A percentile compares a stretch with the other conserved stretches of the same genome.
Evolutionary conservation across 441 rosid genomes (phyloP).

Genomic region (Erodium moschatum): DNA sequence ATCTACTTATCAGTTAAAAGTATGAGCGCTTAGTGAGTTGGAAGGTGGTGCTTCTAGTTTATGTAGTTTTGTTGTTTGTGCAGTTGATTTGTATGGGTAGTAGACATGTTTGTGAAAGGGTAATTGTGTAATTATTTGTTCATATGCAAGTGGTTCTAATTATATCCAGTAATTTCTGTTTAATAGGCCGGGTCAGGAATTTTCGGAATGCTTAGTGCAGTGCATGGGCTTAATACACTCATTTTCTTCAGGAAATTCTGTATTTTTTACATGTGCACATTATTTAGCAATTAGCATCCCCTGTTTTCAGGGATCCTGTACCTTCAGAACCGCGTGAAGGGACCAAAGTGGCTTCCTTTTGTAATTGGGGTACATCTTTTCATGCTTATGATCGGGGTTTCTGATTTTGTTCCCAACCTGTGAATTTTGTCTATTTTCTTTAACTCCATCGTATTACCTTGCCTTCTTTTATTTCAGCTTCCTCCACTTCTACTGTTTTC

Average conservation of each 20-base stretch:
- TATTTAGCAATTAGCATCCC: neutral
- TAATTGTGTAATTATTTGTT: neutral
- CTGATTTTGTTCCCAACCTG: slow-evolving; percentile 11
- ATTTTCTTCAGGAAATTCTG: neutral
- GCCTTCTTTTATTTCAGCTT: slow-evolving; percentile 37
- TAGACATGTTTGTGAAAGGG: neutral
- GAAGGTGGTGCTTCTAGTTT: neutral
- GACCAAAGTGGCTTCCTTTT: slow-evolving; percentile 83
- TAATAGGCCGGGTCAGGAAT: neutral
- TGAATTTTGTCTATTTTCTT: slow-evolving; percentile 39
- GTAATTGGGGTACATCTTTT: slow-evolving; percentile 51
- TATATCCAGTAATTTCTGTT: neutral
- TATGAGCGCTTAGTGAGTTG: neutral
- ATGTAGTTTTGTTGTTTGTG: neutral
- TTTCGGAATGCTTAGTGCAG: slow-evolving; percentile 4
- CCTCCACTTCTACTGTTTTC: slow-evolving; percentile 44
- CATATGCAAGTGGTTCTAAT: neutral
- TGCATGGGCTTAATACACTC: neutral
- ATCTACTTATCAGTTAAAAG: neutral
- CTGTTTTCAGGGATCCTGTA: slow-evolving; percentile 56
- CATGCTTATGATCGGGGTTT: slow-evolving; percentile 7
- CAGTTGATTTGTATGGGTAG: neutral
- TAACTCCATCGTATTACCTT: neutral
- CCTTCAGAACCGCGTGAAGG: slow-evolving; percentile 57
- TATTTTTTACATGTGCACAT: neutral